These are phyloP conservation scores for Zymoseptoria passerinii DNA, from an alignment of 2,329 filamentous ascomycete species.

Conservation along the genomic window DNA sequence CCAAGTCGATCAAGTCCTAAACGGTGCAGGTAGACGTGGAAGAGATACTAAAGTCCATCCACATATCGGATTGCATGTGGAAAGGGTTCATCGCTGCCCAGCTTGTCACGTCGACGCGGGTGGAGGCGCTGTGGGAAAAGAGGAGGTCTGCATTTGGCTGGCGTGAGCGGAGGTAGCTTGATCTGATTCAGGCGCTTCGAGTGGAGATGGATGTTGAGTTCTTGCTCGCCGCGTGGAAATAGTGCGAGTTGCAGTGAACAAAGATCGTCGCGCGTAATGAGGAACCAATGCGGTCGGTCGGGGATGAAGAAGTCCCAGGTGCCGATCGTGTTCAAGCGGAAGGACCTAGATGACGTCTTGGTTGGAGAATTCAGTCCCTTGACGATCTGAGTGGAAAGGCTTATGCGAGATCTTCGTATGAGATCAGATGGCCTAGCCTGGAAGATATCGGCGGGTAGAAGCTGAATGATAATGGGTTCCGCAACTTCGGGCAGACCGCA, in stretches of 20 bases:
- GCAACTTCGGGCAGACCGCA: background rate
- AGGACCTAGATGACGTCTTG: background rate
- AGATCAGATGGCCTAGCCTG: background rate
- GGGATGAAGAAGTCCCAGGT: background rate
- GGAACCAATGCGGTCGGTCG: background rate
- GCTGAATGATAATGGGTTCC: background rate
- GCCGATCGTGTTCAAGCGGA: background rate
- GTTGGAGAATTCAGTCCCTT: background rate
- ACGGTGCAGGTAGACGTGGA: background rate
- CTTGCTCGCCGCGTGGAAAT: background rate
- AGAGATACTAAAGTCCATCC: background rate
- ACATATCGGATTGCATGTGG: background rate
- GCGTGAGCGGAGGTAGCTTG: background rate
- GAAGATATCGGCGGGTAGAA: constrained; percentile 2
- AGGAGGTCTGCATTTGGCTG: background rate
- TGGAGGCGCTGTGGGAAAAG: background rate
- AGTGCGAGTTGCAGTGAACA: background rate
- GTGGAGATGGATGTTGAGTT: background rate
- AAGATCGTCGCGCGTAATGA: background rate
- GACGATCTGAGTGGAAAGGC: background rate
- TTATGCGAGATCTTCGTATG: background rate
- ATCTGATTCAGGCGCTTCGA: background rate
- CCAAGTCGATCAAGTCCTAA: background rate
- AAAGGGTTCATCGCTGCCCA: background rate
- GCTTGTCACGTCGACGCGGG: background rate